These are phyloP conservation scores for Fusarium sp. DNA, from an alignment of 2,329 filamentous ascomycete genomes.

Conservation along the genomic window DNA sequence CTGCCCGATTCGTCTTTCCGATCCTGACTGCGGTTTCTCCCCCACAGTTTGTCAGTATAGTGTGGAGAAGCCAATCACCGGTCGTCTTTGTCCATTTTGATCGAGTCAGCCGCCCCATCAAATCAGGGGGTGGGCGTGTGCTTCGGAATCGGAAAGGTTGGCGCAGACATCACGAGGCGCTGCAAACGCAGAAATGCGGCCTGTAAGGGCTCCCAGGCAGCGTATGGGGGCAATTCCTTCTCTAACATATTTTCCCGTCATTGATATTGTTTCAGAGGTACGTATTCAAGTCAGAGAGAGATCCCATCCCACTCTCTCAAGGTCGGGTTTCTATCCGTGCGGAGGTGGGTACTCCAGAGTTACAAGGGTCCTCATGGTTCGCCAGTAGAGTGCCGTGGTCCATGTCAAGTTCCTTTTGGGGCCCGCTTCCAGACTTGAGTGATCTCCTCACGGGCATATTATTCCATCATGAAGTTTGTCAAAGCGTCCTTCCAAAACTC, in stretches of 20 bases:
- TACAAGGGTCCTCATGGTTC: constrained; percentile 42
- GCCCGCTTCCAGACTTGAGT: constrained; percentile 31
- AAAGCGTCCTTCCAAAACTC: constrained; percentile 26
- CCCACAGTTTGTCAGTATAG: constrained; percentile 48
- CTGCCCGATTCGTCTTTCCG: constrained; percentile 40
- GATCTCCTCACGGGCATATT: constrained; percentile 22
- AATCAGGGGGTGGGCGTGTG: constrained; percentile 36
- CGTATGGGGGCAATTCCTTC: background rate
- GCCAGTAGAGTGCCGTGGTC: constrained; percentile 33
- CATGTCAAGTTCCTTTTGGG: constrained; percentile 25
- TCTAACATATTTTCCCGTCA: constrained; percentile 12
- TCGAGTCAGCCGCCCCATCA: constrained; percentile 43
- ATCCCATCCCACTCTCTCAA: background rate
- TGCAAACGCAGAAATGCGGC: constrained; percentile 46
- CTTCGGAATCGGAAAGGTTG: constrained; percentile 29
- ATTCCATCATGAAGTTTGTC: constrained; percentile 37
- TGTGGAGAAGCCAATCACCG: constrained; percentile 51
- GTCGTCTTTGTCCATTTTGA: constrained; percentile 21
- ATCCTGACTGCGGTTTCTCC: constrained; percentile 34
- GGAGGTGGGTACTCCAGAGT: constrained; percentile 40
- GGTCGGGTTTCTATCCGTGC: constrained; percentile 25
- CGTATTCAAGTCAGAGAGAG: too few relatives aligned
- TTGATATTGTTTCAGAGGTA: constrained; percentile 14
- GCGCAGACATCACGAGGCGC: constrained; percentile 46
- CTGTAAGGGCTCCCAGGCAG: constrained; percentile 23